Conservation (phyloP, 768 basidiomycete genomes). For the Artomyces pyxidatus region DNA sequence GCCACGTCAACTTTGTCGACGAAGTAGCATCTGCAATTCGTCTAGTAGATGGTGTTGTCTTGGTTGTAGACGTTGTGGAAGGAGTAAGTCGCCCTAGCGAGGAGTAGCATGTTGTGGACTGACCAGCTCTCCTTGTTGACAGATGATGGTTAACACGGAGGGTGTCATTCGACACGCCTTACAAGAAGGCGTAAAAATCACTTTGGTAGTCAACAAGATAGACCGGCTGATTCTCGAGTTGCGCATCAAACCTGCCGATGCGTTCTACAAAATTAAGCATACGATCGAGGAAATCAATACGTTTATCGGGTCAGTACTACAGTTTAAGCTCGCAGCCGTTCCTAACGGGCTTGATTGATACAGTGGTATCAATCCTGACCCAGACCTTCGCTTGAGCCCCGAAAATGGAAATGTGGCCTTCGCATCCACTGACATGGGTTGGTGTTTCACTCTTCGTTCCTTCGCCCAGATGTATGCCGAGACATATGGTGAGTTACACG, state of each 20-base stretch:
- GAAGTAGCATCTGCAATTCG: conserved; percentile 88
- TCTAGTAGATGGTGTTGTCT: conserved; percentile 80
- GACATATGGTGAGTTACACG: conserved; percentile 58
- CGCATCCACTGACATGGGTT: conserved; percentile 93
- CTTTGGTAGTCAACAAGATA: conserved; percentile 94
- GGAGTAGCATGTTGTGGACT: conserved; percentile 4
- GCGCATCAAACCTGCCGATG: conserved; percentile 90
- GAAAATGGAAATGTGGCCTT: conserved; percentile 97
- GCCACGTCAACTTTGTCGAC: conserved; percentile 98
- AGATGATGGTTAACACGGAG: conserved; percentile 94
- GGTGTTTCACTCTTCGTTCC: conserved; percentile 92
- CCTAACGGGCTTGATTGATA: not conserved
- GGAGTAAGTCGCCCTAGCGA: conserved; percentile 48
- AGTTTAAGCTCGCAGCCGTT: not conserved
- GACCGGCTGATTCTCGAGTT: conserved; percentile 95
- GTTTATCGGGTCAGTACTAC: conserved; percentile 68
- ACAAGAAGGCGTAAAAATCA: conserved; percentile 83
- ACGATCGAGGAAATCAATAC: conserved; percentile 98
- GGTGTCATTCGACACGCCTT: conserved; percentile 81
- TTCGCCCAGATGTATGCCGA: conserved; percentile 97
- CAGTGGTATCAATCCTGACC: conserved; percentile 82
- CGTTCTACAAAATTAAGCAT: conserved; percentile 98
- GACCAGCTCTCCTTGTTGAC: conserved; percentile 9
- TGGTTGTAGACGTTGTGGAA: conserved; percentile 98
- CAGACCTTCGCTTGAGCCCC: conserved; percentile 81